Conservation (phyloP, 495 filamentous ascomycete genomes). For the Achaetomiella virescens region DNA sequence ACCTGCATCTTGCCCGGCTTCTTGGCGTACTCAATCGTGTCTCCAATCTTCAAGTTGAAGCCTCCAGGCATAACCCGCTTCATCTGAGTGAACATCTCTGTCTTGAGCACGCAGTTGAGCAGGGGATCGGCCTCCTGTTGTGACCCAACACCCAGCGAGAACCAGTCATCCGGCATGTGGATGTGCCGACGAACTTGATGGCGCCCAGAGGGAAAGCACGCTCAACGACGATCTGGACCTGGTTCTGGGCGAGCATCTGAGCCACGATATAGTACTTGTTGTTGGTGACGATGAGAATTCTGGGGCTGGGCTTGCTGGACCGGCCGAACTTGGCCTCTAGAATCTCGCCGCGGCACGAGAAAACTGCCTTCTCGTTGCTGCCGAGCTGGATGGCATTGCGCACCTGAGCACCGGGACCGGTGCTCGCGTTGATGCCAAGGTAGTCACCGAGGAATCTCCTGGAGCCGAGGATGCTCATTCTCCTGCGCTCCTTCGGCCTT, state of each 20-base stretch:
- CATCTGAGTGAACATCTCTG: constrained; percentile 92
- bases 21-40: constrained; percentile 92
- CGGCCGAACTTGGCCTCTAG: constrained; percentile 91
- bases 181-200: constrained; percentile 77
- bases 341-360: constrained; percentile 85
- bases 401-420: constrained; percentile 76
- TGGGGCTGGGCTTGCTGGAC: constrained; percentile 84
- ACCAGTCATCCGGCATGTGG: constrained; percentile 90
- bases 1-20: constrained; percentile 88
- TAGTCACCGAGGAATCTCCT: constrained; percentile 95
- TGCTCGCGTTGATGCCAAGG: constrained; percentile 72
- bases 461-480: constrained; percentile 85
- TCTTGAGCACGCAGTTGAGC: constrained; percentile 90
- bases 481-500: constrained; percentile 82
- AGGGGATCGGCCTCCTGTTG: constrained; percentile 87
- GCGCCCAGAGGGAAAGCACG: constrained; percentile 73
- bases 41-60: constrained; percentile 72
- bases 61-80: constrained; percentile 66
- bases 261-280: constrained; percentile 81
- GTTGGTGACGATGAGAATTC: constrained; percentile 79
- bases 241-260: constrained; percentile 75
- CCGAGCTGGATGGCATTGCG: constrained; percentile 57
- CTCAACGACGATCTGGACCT: constrained; percentile 74
- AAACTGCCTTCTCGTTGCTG: constrained; percentile 67
- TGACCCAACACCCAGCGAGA: constrained; percentile 81